These are phyloP conservation scores for Peterozyma xylosa DNA, from an alignment of 805 yeast species.

Conservation along the genomic window DNA sequence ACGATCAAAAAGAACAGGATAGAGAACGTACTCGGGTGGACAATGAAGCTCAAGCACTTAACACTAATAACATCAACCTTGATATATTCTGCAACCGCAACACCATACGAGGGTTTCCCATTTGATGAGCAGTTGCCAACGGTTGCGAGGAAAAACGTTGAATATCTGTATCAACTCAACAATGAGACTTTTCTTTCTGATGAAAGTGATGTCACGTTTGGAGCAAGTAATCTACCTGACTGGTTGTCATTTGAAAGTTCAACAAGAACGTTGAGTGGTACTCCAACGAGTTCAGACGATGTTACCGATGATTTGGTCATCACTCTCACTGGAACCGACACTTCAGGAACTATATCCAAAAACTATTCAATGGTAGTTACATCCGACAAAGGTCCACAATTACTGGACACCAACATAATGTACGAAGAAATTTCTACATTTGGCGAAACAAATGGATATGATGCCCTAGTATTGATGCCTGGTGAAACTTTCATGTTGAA, in stretches of 20 bases:
- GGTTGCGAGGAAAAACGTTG: constrained; percentile 65
- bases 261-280: constrained; percentile 61
- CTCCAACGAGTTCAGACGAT: constrained; percentile 38
- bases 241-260: constrained; percentile 73
- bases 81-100: constrained; percentile 19
- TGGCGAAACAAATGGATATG: constrained; percentile 72
- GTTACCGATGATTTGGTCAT: constrained; percentile 42
- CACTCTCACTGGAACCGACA: constrained; percentile 56
- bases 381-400: constrained; percentile 42
- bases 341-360: constrained; percentile 40
- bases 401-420: constrained; percentile 34
- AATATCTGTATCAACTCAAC: constrained; percentile 60
- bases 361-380: constrained; percentile 58
- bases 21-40: too few relatives aligned
- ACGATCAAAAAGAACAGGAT: too few relatives aligned
- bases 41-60: not conserved
- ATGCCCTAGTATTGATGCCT: constrained; percentile 68
- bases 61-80: not conserved
- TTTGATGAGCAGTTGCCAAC: constrained; percentile 79
- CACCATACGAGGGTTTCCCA: constrained; percentile 66
- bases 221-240: constrained; percentile 52
- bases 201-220: constrained; percentile 40
- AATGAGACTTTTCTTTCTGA: constrained; percentile 56
- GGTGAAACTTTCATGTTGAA: constrained; percentile 58
- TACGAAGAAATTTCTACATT: constrained; percentile 46